Evolutionary conservation across 768 basidiomycete species (phyloP), one percentile per base, ranked within the genome.

Genomic region (Pluteus cervinus): DNA sequence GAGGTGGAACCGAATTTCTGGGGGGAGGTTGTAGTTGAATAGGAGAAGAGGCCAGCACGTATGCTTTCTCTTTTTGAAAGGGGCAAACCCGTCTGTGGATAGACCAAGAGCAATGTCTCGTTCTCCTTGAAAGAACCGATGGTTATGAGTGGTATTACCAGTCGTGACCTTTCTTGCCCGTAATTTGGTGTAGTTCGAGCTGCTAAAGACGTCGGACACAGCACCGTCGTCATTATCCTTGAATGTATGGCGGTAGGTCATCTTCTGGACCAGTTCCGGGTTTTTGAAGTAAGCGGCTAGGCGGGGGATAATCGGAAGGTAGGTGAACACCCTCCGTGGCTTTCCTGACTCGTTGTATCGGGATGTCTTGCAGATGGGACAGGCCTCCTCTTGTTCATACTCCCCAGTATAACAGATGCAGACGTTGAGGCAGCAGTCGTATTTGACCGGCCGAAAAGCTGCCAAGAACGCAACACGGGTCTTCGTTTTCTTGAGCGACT

Each of bases 31-130:
- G 39, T 49, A 54, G 33, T 68, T 69, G 39, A 62, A 54, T 0
- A 65, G 5, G n/a, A 75, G 41, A 4, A 75, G 41, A 0, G 69
- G 73, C 53, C 66, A 73, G 8, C 56, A 56, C 0, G 65, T 65
- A 3, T 50, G 40, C 3, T 52, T 52, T 0, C 55, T 48, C 2
- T 52, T 44, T 23, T 61, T 61, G 44, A 62, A 68, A 4, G 65
- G 57, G 0, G 51, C 46, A 47, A 70, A 70, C 0, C 73, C 64
- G 50, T 76, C 70, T 0, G 58, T 58, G 4, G 61, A 63, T 1
- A 73, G 38, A 0, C 57, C 62, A 5, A 75, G 53, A 1, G 70
- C 68, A 16, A 75, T 50, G 36, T 75, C 70, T 4, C 51, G 53
- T 1, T 25, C 28, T 14, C 61, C 57, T 0, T 50, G 49, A 37